Evolutionary conservation across 345 rosid genomes (phyloP), one percentile per base, ranked within the genome.

Genomic region (Raphanus raphanistrum): DNA sequence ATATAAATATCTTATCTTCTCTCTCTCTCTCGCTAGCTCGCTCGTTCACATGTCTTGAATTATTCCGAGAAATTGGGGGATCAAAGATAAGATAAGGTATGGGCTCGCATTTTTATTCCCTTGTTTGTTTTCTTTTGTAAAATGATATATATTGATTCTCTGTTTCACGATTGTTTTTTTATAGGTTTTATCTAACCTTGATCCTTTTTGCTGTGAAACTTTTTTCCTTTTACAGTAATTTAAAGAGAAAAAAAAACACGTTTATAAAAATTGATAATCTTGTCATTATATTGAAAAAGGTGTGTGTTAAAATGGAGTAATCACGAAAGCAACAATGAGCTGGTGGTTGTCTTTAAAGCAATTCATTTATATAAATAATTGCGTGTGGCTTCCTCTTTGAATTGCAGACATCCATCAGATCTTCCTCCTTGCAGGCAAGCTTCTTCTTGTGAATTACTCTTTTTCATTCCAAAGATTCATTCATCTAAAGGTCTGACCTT

Each of bases 21-120:
- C 52, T 21, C 52, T 33, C 68, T 65, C 54, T 21, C 52, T 21
- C 52, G 15, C 21, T 21, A 48, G 54, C 54, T 28, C 31, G 50
- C 68, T 68, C 63, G 21, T 52, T 38, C 55, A 50, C 55, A 50
- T 70, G 25, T 60, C 0, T 59, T 68, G 74, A 61, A 73, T 36
- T 55, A 79, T 73, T 79, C 79, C 79, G 71, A 41, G 67, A 79
- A 43, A 63, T 63, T 74, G 70, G 75, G 79, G n/a, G 8, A 32
- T 31, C 36, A 7, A 68, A n/a, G 82, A 74, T 79, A 74, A 79
- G 82, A 79, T 79, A 79, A 79, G 82, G 75, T 79, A 79, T 63
- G 41, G 79, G 82, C 72, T 79, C 82, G 9, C 82, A 63, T 63
- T 79, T 79, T 68, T 55, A 74, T 50, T 4, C 9, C 6, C n/a